phyloP scores from a whole-genome alignment of 371 early-diverging fungal species.

The Mortierella sp. region DNA sequence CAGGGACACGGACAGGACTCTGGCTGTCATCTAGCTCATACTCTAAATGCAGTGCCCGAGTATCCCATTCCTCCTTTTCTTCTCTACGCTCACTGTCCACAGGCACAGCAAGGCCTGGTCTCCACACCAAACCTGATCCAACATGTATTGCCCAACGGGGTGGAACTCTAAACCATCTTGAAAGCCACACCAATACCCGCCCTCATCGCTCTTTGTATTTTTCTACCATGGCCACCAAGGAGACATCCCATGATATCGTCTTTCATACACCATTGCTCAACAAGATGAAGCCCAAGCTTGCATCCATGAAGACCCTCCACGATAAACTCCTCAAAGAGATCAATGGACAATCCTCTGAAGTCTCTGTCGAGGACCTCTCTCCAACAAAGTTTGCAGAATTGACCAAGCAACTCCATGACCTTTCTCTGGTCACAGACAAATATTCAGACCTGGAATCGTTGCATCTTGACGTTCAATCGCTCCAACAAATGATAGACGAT shows the following conservation, averaged over 20 bases:
- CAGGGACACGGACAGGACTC: too few species aligned
- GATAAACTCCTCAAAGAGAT: slow-evolving; percentile 40
- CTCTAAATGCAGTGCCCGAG: too few species aligned
- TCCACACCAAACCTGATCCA: not conserved
- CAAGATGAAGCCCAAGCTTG: slow-evolving; percentile 48
- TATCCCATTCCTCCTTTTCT: not conserved
- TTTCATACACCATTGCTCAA: slow-evolving; percentile 48
- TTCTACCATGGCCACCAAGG: not conserved
- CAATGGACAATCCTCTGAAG: slow-evolving; percentile 22
- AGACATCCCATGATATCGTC: not conserved
- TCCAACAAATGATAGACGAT: slow-evolving; percentile 48
- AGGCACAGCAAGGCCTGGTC: not conserved
- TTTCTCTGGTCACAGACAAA: slow-evolving; percentile 38
- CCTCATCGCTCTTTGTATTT: not conserved
- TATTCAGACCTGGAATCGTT: slow-evolving; percentile 24
- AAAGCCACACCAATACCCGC: not conserved
- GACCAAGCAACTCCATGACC: slow-evolving; percentile 48
- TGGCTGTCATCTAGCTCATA: too few species aligned
- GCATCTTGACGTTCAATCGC: slow-evolving; percentile 28
- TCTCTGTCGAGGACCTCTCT: slow-evolving; percentile 11
- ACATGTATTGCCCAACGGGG: not conserved
- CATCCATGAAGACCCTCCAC: slow-evolving; percentile 41
- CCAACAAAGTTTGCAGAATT: slow-evolving; percentile 43
- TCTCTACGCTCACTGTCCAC: not conserved
- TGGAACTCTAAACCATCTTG: not conserved